Evolutionary conservation across 2,329 filamentous ascomycete species (phyloP), one percentile per base, ranked within the genome.

Genomic region (Ilyonectria sp.): DNA sequence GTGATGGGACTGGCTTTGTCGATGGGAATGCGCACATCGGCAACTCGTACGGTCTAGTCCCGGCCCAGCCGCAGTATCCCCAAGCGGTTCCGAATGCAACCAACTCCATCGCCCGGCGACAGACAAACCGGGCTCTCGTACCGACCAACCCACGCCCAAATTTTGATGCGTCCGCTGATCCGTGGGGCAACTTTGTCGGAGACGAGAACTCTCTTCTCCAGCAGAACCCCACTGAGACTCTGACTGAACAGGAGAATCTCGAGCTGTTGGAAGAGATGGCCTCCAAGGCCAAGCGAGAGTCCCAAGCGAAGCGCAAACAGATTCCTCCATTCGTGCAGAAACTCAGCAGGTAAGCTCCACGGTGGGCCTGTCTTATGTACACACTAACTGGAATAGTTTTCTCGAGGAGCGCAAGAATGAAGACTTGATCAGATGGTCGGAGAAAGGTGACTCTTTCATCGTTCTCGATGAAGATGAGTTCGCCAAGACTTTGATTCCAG

Each of bases 321-420:
- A 98, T 99, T 11, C 95, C 96, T 1, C 95, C 96, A 0, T 99
- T 99, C 84, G 95, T 99, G 49, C 95, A 98, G 81, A 99, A 99
- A 79, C 83, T 99, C 62, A 97, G 94, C 90, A 98, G 95, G 95
- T 97, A 85, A 83, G 89, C 17, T 44, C 17, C 4, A 6, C 9
- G 3, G 2, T 6, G 2, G 31, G 54, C 67, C n/a, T 46, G 2
- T 9, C 15, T 11, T 50, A 58, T 57, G 33, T 15, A 37, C 29
- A 62, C 56, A 58, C 76, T 80, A 64, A 80, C 71, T 23, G 10
- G 0, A 33, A n/a, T 35, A 31, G 96, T 79, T 99, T 98, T 77
- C 87, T 99, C 15, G 95, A 99, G 76, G 92, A 97, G 77, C 91
- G 92, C 44, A 95, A 95, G 78, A 97, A 98, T 77, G 95, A 94